Evolutionary conservation across 169 alveolate species (phyloP), one percentile per base, ranked within the genome.

Genomic region (Blepharisma undulans): DNA sequence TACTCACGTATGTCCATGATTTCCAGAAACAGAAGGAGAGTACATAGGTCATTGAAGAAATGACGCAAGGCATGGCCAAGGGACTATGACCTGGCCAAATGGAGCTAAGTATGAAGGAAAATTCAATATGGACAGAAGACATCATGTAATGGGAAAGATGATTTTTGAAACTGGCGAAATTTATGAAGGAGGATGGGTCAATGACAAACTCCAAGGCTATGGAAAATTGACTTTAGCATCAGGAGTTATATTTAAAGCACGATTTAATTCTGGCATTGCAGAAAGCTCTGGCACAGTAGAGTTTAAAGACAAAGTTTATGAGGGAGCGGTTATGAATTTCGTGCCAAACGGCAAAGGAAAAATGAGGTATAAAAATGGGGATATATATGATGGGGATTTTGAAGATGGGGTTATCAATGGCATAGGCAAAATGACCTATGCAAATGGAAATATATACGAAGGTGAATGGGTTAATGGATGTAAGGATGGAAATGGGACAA

Each of bases 361-460:
- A 30, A 78, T 87, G 66, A 66, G 85, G 71, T 92, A 87, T 84
- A 74, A 81, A 80, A 81, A 88, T 76, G 95, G 95, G 4, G 93
- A 92, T 92, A 76, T 76, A 5, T 92, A 92, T 85, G 91, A 92
- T 89, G 95, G 95, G 34, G 95, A 92, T 72, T 60, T 89, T 86
- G 61, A 71, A 22, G 61, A 89, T 72, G 93, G 92, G 32, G 78
- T 33, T 80, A 76, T 84, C 76, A 87, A 88, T 77, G 95, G 95
- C 36, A 72, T 48, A 59, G 95, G 95, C 8, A 92, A 34, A 61
- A 84, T 84, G 77, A 89, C 78, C 59, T 92, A 77, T 84, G 66
- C 76, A 30, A 77, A 81, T 89, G 93, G 92, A 27, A 19, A 72
- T 21, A 32, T 88, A 22, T 92, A 89, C 72, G 87, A 86, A 92